phyloP scores from a whole-genome alignment of 1,139 yeast genomes.

The Diutina catenulata region DNA sequence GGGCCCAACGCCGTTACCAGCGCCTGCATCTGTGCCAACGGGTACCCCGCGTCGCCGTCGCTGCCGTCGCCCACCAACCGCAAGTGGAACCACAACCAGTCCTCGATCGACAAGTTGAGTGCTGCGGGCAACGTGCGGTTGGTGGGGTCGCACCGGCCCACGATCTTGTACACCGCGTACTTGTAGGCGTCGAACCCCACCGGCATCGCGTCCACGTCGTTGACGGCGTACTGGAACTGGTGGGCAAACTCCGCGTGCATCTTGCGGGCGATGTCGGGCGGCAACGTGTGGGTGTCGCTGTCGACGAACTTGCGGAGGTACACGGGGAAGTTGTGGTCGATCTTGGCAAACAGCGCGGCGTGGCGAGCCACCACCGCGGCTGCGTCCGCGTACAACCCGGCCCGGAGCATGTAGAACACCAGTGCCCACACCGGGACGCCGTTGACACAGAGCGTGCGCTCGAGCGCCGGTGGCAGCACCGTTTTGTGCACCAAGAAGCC shows the following conservation, averaged over 20 bases:
- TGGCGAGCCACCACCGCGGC: slow-evolving; percentile 27
- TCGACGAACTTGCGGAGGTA: slow-evolving; percentile 60
- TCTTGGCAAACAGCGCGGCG: slow-evolving; percentile 54
- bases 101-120: slow-evolving; percentile 77
- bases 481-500: slow-evolving; percentile 51
- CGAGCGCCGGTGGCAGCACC: slow-evolving; percentile 19
- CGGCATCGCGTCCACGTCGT: slow-evolving; percentile 20
- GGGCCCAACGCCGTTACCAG: slow-evolving; percentile 65
- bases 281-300: slow-evolving; percentile 1
- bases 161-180: slow-evolving; percentile 78
- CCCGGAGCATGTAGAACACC: slow-evolving; percentile 70
- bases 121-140: slow-evolving; percentile 62
- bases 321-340: slow-evolving; percentile 75
- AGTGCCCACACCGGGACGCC: slow-evolving; percentile 91
- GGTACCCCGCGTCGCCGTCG: slow-evolving; percentile 36
- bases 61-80: slow-evolving; percentile 42
- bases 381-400: slow-evolving; percentile 76
- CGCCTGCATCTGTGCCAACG: slow-evolving; percentile 63
- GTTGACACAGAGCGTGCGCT: slow-evolving; percentile 42
- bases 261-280: slow-evolving; percentile 13
- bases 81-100: slow-evolving; percentile 95
- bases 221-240: slow-evolving; percentile 58
- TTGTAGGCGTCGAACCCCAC: slow-evolving; percentile 67
- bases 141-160: slow-evolving; percentile 82
- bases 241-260: slow-evolving; percentile 68